A percentile compares a stretch with the other conserved stretches of the same genome.
phyloP scores from a whole-genome alignment of 1,284 basidiomycete species.

The Thelephora terrestris region DNA sequence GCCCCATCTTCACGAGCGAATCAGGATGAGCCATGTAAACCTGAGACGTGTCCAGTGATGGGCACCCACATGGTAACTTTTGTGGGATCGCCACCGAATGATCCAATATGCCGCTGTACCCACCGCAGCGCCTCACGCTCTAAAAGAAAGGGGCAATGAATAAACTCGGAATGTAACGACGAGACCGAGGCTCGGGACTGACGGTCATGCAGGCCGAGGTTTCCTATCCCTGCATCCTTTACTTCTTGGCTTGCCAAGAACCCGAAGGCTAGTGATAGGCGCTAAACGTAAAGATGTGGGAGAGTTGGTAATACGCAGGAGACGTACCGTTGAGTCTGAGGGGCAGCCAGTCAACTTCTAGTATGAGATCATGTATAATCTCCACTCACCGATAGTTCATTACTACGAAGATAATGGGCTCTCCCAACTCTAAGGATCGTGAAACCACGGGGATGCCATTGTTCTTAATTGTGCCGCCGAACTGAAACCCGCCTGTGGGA shows the following conservation, averaged over 20 bases:
- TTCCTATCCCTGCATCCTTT: slow-evolving; percentile 38
- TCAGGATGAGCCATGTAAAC: no score
- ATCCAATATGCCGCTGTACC: slow-evolving; percentile 34
- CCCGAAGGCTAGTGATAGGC: slow-evolving; percentile 26
- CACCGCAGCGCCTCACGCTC: slow-evolving; percentile 51
- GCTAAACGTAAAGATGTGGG: background rate
- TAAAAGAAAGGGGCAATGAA: slow-evolving; percentile 14
- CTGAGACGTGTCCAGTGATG: background rate
- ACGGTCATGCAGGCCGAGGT: slow-evolving; percentile 47
- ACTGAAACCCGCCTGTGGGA: no score
- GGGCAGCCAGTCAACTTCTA: slow-evolving; percentile 2
- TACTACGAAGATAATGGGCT: slow-evolving; percentile 43
- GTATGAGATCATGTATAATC: background rate
- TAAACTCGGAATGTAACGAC: no score
- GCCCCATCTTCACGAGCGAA: no score
- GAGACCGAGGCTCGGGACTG: slow-evolving; percentile 12
- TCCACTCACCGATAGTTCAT: slow-evolving; percentile 41
- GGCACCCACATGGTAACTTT: slow-evolving; percentile 29
- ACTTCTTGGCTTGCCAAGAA: slow-evolving; percentile 42
- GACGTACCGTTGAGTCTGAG: background rate
- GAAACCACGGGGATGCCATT: slow-evolving; percentile 27
- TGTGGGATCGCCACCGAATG: slow-evolving; percentile 31
- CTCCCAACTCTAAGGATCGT: slow-evolving; percentile 33
- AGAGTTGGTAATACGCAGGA: background rate
- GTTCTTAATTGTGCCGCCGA: slow-evolving; percentile 21